phyloP scores from a whole-genome alignment of 1,139 yeast genomes.

The Scheffersomyces illinoinensis region DNA sequence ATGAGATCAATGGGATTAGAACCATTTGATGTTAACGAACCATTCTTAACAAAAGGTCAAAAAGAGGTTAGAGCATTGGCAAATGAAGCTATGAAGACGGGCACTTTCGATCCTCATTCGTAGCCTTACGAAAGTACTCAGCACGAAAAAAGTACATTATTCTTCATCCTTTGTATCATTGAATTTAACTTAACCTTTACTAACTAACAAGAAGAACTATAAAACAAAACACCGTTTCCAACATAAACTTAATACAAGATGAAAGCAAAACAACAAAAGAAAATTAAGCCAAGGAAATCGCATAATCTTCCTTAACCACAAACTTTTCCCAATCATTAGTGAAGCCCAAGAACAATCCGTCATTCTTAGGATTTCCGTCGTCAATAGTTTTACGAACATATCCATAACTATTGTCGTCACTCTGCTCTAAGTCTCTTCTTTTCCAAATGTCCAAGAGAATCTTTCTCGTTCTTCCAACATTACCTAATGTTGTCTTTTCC shows the following conservation, averaged over 20 bases:
- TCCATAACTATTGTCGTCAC: constrained; percentile 23
- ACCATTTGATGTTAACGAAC: constrained; percentile 17
- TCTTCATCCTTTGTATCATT: background rate
- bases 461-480: constrained; percentile 23
- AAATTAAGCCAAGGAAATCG: constrained; percentile 24
- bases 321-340: constrained; percentile 32
- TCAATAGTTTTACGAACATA: constrained; percentile 6
- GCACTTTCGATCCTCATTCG: background rate
- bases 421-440: constrained; percentile 24
- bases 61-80: background rate
- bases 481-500: constrained; percentile 27
- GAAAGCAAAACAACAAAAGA: background rate
- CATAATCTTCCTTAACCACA: constrained; percentile 27
- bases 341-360: constrained; percentile 14
- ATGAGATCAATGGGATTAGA: constrained; percentile 23
- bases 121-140: background rate
- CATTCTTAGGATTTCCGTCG: constrained; percentile 1
- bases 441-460: constrained; percentile 28
- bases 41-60: constrained; percentile 11
- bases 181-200: background rate
- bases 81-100: background rate
- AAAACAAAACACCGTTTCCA: background rate
- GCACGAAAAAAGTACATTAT: background rate
- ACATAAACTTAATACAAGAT: background rate
- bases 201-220: background rate